A percentile compares a stretch with the other conserved stretches of the same genome.
These are phyloP conservation scores for Cucurbita ficifolia DNA, from an alignment of 306 rosid genomes.

Conservation along the genomic window DNA sequence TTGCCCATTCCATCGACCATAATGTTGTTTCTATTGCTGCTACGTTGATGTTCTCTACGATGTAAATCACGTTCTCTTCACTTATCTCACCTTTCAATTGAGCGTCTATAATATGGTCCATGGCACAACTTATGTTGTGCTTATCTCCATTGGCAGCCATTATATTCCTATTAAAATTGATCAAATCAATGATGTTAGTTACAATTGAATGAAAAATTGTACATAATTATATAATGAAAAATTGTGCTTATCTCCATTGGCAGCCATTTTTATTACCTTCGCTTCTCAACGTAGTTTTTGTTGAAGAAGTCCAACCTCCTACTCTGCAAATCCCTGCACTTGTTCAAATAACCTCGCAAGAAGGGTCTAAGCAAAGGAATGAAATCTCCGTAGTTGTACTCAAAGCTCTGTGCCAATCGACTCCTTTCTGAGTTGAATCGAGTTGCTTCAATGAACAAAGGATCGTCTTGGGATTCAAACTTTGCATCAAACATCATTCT, in stretches of 20 bases:
- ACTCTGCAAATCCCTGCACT: slow-evolving; percentile 57
- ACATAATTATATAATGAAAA: too few relatives aligned
- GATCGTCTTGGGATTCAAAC: slow-evolving; percentile 66
- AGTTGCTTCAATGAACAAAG: slow-evolving; percentile 62
- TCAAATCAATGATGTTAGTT: not conserved
- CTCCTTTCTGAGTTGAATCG: slow-evolving; percentile 58
- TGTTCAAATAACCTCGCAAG: slow-evolving; percentile 51
- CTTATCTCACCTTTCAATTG: slow-evolving; percentile 65
- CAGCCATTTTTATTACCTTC: slow-evolving; percentile 44
- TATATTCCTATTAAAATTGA: slow-evolving; percentile 19
- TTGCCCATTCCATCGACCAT: slow-evolving; percentile 94
- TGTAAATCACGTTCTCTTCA: slow-evolving; percentile 58
- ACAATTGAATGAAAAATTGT: not conserved
- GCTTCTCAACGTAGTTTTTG: slow-evolving; percentile 31
- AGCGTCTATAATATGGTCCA: slow-evolving; percentile 75
- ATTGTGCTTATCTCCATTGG: too few relatives aligned
- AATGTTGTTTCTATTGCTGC: slow-evolving; percentile 79
- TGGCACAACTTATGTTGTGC: slow-evolving; percentile 61
- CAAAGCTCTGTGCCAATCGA: slow-evolving; percentile 71
- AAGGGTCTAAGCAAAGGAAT: slow-evolving; percentile 76
- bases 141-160: slow-evolving; percentile 53
- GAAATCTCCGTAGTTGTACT: slow-evolving; percentile 14
- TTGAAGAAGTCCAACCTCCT: slow-evolving; percentile 60
- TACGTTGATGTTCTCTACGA: slow-evolving; percentile 63
- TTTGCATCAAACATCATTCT: slow-evolving; percentile 78